Conservation (phyloP, 371 early-diverging fungal species). For the Catenaria anguillulae region DNA sequence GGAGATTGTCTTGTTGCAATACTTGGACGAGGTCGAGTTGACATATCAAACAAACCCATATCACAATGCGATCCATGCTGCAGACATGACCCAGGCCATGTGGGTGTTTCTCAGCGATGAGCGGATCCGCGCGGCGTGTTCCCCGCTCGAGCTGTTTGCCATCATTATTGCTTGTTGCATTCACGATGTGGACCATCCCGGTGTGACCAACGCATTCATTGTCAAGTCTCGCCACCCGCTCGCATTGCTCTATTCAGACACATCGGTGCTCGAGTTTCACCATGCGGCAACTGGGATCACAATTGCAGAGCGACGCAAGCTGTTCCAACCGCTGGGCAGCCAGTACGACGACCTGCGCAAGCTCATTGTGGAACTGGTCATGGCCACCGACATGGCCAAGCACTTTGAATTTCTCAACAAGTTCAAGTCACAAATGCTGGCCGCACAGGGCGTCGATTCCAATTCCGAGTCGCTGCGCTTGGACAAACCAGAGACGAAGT, state of each 20-base stretch:
- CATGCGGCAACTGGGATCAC: slow-evolving; percentile 42
- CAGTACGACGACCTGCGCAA: neutral
- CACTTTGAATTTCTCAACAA: slow-evolving; percentile 30
- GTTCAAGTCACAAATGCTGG: slow-evolving; percentile 16
- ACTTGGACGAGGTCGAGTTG: slow-evolving; percentile 1
- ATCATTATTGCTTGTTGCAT: slow-evolving; percentile 25
- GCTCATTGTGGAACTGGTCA: slow-evolving; percentile 23
- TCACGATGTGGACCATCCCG: slow-evolving; percentile 40
- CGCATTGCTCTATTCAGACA: slow-evolving; percentile 32
- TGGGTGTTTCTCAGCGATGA: slow-evolving; percentile 19
- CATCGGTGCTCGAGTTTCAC: slow-evolving; percentile 31
- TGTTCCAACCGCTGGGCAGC: neutral
- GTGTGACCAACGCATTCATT: slow-evolving; percentile 33
- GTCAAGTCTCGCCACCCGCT: slow-evolving; percentile 22
- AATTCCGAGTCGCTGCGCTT: too few species aligned
- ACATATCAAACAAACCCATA: slow-evolving; percentile 15
- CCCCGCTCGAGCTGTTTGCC: slow-evolving; percentile 22
- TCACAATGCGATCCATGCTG: slow-evolving; percentile 34
- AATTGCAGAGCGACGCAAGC: slow-evolving; percentile 9
- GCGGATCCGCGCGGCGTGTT: slow-evolving; percentile 13
- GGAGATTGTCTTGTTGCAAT: slow-evolving; percentile 2
- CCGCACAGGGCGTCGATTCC: neutral
- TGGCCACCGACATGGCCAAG: slow-evolving; percentile 37
- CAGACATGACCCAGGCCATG: slow-evolving; percentile 28
- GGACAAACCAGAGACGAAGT: neutral